These are phyloP conservation scores for Paraconiothyrium sp. DNA, from an alignment of 2,329 filamentous ascomycete genomes.

Conservation along the genomic window DNA sequence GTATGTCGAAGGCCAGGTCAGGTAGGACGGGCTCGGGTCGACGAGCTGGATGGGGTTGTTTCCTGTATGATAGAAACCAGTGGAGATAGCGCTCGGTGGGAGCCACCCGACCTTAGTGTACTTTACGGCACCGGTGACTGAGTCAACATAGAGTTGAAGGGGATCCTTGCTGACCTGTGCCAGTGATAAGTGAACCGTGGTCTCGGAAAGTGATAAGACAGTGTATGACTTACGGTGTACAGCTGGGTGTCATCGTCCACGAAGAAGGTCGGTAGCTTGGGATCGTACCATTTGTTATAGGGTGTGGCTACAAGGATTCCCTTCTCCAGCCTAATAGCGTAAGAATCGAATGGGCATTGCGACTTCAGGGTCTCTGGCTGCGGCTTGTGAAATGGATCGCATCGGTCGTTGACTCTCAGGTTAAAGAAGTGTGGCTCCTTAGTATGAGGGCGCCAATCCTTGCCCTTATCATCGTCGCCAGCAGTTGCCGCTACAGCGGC, in stretches of 20 bases:
- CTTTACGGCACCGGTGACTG: slow-evolving; percentile 31
- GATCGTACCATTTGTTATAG: slow-evolving; percentile 41
- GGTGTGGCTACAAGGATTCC: slow-evolving; percentile 40
- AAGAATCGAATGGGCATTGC: slow-evolving; percentile 28
- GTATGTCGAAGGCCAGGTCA: slow-evolving; percentile 40
- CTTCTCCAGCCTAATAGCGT: slow-evolving; percentile 35
- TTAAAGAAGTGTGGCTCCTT: slow-evolving; percentile 37
- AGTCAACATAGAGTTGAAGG: slow-evolving; percentile 38
- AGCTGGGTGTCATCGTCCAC: slow-evolving; percentile 38
- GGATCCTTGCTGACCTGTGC: slow-evolving; percentile 39
- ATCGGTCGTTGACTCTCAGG: slow-evolving; percentile 32
- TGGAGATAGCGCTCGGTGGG: slow-evolving; percentile 34
- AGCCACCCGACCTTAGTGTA: slow-evolving; percentile 39
- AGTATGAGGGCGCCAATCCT: slow-evolving; percentile 35
- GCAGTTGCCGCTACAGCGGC: background rate
- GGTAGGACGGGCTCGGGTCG: slow-evolving; percentile 34
- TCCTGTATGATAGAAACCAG: slow-evolving; percentile 37
- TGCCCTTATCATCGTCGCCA: slow-evolving; percentile 8
- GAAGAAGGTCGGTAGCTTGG: slow-evolving; percentile 39
- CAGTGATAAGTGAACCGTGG: slow-evolving; percentile 10
- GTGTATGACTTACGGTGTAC: slow-evolving; percentile 35
- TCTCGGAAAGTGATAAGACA: background rate
- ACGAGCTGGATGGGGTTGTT: slow-evolving; percentile 37
- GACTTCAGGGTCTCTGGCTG: slow-evolving; percentile 10
- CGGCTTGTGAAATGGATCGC: slow-evolving; percentile 9